These are phyloP conservation scores for Hypoxylon fragiforme DNA, from an alignment of 495 filamentous ascomycete species.

Conservation along the genomic window DNA sequence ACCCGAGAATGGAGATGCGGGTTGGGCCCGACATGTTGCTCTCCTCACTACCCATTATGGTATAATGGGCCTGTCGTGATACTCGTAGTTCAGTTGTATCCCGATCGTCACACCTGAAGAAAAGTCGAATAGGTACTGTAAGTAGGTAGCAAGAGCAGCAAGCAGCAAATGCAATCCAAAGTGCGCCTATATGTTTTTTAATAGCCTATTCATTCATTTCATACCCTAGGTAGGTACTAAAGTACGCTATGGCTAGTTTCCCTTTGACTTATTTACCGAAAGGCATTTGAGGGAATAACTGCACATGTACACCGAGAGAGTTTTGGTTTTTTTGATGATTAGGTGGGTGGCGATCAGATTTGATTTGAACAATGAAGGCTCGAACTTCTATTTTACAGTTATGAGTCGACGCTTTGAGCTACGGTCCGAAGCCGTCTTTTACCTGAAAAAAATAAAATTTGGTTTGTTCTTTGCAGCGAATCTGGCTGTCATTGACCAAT, in stretches of 20 bases:
- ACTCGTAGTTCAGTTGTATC: background rate
- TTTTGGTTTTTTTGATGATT: background rate
- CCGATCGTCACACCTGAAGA: background rate
- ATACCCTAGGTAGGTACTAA: background rate
- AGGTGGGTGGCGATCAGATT: conserved; percentile 5
- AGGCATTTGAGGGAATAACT: conserved; percentile 14
- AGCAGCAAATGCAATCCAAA: conserved; percentile 1
- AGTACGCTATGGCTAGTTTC: too few species aligned
- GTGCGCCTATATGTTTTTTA: conserved; percentile 3
- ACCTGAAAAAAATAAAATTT: conserved; percentile 14
- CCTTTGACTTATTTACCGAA: background rate
- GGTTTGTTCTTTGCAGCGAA: conserved; percentile 14
- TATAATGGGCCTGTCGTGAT: background rate
- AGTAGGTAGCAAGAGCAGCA: background rate
- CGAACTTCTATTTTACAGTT: conserved; percentile 1
- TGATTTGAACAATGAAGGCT: conserved; percentile 23
- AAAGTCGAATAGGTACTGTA: background rate
- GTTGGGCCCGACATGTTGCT: conserved; percentile 44
- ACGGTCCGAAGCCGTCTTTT: conserved; percentile 26
- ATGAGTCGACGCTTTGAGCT: conserved; percentile 31
- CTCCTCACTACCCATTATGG: conserved; percentile 20
- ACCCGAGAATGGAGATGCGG: conserved; percentile 56
- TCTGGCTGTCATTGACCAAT: conserved; percentile 29
- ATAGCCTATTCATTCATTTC: background rate
- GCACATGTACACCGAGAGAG: background rate